Base-by-base conservation (phyloP, 768 basidiomycete genomes). In the Tricholomella constricta region DNA sequence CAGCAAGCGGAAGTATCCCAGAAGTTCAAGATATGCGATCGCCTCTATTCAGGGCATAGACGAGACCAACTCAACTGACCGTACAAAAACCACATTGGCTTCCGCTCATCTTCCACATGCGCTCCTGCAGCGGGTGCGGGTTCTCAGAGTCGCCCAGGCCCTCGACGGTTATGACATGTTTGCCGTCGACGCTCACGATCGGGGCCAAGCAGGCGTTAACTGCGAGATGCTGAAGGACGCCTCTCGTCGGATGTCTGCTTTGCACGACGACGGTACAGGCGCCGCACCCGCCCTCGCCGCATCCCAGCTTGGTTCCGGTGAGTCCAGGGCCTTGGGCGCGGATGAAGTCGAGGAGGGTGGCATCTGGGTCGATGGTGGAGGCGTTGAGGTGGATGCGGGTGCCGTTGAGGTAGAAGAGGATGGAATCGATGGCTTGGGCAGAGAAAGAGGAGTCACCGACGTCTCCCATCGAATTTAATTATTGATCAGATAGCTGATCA, bases 381-480 rank as follows among this genome's bases (percentile, higher is more conserved):
- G 53, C 57, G 27, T 58, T 38, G 46, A 58, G 57, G 12, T 50
- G 26, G 32, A 58, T 55, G 15, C 53, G 53, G 2, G 49, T 58
- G 46, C 57, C 57, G 17, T 58, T 58, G 45, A 58, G 57, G 37
- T 55, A 58, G 57, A 58, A 58, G 37, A 58, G 54, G 54, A 58
- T 51, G 36, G 54, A 26, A 19, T 53, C 20, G 9, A 50, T 48
- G 2, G 53, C 54, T 14, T 46, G 45, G 19, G 32, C 32, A 3
- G 48, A 42, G 38, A 57, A 57, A 15, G 40, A 41, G n/a, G n/a
- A 2, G 35, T 23, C 26, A 44, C 37, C 1, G 45, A 2, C 51
- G 35, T 45, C 41, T 3, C 41, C 41, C 41, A 42, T 42, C 3
- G 23, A 7, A 37, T 15, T 12, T 12, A 12, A 4, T 15, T 48